These are phyloP conservation scores for Torulaspora gathmanii DNA, from an alignment of 805 yeast genomes.

Conservation along the genomic window DNA sequence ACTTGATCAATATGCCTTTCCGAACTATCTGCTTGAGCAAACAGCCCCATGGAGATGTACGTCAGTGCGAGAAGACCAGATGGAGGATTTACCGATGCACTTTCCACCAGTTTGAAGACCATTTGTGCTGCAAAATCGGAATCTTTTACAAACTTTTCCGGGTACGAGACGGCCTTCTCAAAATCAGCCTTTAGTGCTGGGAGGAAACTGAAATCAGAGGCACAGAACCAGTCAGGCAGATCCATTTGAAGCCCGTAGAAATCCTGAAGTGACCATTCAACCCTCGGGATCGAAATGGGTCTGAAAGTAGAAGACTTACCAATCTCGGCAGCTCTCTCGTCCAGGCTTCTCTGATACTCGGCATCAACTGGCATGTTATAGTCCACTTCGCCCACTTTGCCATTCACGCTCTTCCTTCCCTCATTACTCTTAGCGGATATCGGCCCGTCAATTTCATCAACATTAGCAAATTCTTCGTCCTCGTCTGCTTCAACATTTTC, in stretches of 20 bases:
- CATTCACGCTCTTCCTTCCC: constrained; percentile 1
- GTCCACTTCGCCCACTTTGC: constrained; percentile 18
- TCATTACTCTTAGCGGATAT: constrained; percentile 21
- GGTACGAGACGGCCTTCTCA: constrained; percentile 10
- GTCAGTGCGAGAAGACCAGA: constrained; percentile 21
- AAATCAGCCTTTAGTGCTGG: constrained; percentile 17
- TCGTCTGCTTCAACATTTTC: constrained; percentile 25
- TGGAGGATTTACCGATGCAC: constrained; percentile 3
- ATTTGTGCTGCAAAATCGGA: constrained; percentile 15
- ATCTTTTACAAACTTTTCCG: constrained; percentile 16
- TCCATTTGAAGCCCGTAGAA: constrained; percentile 39
- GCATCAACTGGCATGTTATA: constrained; percentile 37
- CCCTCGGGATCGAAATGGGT: constrained; percentile 38
- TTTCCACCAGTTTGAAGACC: constrained; percentile 4
- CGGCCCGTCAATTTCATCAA: constrained; percentile 38
- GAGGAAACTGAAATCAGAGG: constrained; percentile 28
- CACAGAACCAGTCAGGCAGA: constrained; percentile 45
- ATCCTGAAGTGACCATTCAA: constrained; percentile 43
- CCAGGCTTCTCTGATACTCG: constrained; percentile 33
- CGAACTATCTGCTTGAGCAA: constrained; percentile 8
- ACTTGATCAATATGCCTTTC: constrained; percentile 20
- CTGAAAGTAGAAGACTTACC: constrained; percentile 21
- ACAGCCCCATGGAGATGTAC: constrained; percentile 30
- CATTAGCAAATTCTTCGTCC: constrained; percentile 34
- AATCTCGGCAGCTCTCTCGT: constrained; percentile 36